Base-by-base conservation (phyloP, 805 yeast species). In the Kurtzmaniella cleridarum region DNA sequence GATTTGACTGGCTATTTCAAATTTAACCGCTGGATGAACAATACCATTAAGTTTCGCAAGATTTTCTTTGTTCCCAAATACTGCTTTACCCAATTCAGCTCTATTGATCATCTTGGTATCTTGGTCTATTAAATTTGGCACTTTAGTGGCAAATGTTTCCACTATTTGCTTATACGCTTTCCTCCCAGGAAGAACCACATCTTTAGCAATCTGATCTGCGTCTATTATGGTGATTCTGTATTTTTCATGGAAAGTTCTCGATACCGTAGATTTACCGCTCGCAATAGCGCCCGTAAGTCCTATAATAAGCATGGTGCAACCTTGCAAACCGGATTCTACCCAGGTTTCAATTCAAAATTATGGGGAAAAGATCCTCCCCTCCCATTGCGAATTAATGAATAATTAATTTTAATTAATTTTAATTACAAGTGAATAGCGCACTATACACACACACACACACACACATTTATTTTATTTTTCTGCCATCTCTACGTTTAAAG, bases 261-360 rank as follows among this genome's bases (percentile, higher is more conserved):
- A 86, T 0, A 86, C 97, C 0, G 98, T 91, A 14, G 95, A 83
- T 54, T 93, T 93, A 2, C 99, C 99, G n/a, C 93, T 75, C 4
- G 96, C 96, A 36, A 93, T 93, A 1, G 97, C 96, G 2, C 99
- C 99, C 0, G 98, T 93, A n/a, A 93, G 73, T 1, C 99, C 99
- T 5, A 93, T 75, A 26, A 93, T 73, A 33, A 93, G 73, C 98
- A 93, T 91, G 4, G 11, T 17, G 5, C 8, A 20, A 8, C 24
- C 24, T 20, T 20, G 5, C 8, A 20, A 8, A 5, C 24, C 8
- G 5, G 24, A 20, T 20, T 20, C 5, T 20, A 20, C 24, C 8
- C 24, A 5, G 24, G 8, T 20, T 20, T 20, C 24, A 20, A 8
- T 20, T 20, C 8, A 20, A 20, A 20, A 20, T n/a, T 20, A 20